Percentiles rank a stretch among this genome's conserved stretches.
phyloP scores from a whole-genome alignment of 2,329 filamentous ascomycete species.

The Penicillium sp. region DNA sequence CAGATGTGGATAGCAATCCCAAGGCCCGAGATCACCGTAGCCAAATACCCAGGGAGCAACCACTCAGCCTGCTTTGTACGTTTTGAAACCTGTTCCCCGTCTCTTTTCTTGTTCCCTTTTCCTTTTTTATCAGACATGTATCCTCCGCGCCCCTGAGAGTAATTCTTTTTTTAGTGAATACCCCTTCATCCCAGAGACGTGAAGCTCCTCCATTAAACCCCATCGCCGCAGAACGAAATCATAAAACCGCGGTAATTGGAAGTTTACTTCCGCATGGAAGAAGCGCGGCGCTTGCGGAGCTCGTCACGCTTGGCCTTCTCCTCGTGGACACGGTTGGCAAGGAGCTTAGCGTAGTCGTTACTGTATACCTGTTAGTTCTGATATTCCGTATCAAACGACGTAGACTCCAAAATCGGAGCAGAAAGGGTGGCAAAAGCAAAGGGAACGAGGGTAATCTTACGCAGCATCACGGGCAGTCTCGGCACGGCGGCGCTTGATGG shows the following conservation, averaged over 20 bases:
- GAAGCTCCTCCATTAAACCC: slow-evolving; percentile 36
- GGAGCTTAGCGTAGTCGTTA: slow-evolving; percentile 91
- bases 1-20: slow-evolving; percentile 21
- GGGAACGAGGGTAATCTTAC: slow-evolving; percentile 59
- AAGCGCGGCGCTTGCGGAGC: slow-evolving; percentile 93
- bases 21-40: slow-evolving; percentile 20
- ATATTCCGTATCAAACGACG: slow-evolving; percentile 27
- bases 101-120: slow-evolving; percentile 20
- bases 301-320: slow-evolving; percentile 92
- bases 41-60: slow-evolving; percentile 19
- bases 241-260: slow-evolving; percentile 22
- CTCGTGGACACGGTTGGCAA: slow-evolving; percentile 96
- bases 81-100: slow-evolving; percentile 20
- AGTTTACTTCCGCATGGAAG: slow-evolving; percentile 84
- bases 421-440: background rate
- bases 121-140: slow-evolving; percentile 26
- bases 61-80: slow-evolving; percentile 20
- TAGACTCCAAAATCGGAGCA: background rate
- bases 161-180: slow-evolving; percentile 21
- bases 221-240: slow-evolving; percentile 32
- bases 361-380: slow-evolving; percentile 49
- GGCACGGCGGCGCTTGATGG: slow-evolving; percentile 95
- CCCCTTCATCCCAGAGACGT: slow-evolving; percentile 33
- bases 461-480: slow-evolving; percentile 99
- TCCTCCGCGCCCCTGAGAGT: slow-evolving; percentile 21